Evolutionary conservation across 108 stramenopile species (phyloP).

Genomic region (Stephanodiscus triporus): DNA sequence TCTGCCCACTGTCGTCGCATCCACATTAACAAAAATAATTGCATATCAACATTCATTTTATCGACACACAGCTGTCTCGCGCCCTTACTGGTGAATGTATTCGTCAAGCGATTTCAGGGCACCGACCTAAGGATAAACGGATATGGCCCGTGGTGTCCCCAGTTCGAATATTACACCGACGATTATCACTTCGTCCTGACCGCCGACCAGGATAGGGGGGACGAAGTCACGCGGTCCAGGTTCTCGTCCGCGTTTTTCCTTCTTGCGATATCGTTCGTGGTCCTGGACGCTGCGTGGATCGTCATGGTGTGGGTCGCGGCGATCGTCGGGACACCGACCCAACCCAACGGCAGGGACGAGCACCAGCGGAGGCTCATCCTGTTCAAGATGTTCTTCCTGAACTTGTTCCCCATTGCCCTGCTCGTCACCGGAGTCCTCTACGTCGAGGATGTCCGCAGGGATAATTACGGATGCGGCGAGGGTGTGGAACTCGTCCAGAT

Average conservation of each 20-base stretch:
- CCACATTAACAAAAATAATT: too few relatives aligned
- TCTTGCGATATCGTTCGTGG: neutral
- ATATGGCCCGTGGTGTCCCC: constrained; percentile 32
- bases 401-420: constrained; percentile 23
- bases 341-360: constrained; percentile 29
- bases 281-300: constrained; percentile 26
- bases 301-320: constrained; percentile 27
- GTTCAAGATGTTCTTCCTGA: constrained; percentile 30
- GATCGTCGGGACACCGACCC: constrained; percentile 33
- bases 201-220: neutral
- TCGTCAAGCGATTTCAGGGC: constrained; percentile 20
- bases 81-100: constrained; percentile 9
- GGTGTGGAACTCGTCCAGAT: constrained; percentile 12
- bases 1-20: too few relatives aligned
- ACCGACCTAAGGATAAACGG: constrained; percentile 21
- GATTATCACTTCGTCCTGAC: neutral
- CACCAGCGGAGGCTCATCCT: constrained; percentile 26
- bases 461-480: constrained; percentile 43
- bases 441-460: neutral
- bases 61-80: constrained; percentile 21
- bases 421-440: constrained; percentile 4
- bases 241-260: neutral
- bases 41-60: neutral
- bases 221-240: neutral
- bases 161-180: constrained; percentile 1